Evolutionary conservation across 495 filamentous ascomycete species (phyloP).

Genomic region (Penicillium steckii): DNA sequence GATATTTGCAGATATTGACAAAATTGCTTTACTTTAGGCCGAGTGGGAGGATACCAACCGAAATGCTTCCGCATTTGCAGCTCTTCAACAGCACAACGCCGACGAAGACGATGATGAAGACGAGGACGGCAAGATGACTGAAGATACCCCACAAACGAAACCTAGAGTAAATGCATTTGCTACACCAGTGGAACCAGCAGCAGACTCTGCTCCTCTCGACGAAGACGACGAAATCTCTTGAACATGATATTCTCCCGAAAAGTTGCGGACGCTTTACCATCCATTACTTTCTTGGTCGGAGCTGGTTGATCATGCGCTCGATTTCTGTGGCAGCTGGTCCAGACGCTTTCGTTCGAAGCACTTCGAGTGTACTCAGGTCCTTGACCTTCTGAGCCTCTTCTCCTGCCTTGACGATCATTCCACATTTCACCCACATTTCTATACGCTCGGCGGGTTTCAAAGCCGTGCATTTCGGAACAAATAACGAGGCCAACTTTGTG

Average conservation of each 20-base stretch:
- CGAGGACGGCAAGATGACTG: conserved; percentile 32
- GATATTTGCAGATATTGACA: conserved; percentile 19
- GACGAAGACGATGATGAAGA: conserved; percentile 22
- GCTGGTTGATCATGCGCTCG: conserved; percentile 59
- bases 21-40: conserved; percentile 19
- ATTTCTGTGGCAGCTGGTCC: conserved; percentile 56
- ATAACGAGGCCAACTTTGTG: conserved; percentile 75
- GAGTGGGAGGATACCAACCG: conserved; percentile 45
- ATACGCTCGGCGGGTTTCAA: conserved; percentile 65
- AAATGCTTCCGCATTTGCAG: conserved; percentile 30
- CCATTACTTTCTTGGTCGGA: conserved; percentile 48
- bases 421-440: conserved; percentile 96
- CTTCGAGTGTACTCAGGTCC: conserved; percentile 67
- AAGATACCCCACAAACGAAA: conserved; percentile 22
- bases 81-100: conserved; percentile 23
- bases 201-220: conserved; percentile 27
- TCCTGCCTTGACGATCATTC: conserved; percentile 83
- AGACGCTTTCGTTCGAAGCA: conserved; percentile 54
- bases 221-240: conserved; percentile 47
- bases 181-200: conserved; percentile 9
- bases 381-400: conserved; percentile 86
- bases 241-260: conserved; percentile 10
- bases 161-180: conserved; percentile 13
- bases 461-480: conserved; percentile 82
- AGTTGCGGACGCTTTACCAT: conserved; percentile 8